Evolutionary conservation across 495 filamentous ascomycete species (phyloP).

Genomic region (Usnea hakonensis): DNA sequence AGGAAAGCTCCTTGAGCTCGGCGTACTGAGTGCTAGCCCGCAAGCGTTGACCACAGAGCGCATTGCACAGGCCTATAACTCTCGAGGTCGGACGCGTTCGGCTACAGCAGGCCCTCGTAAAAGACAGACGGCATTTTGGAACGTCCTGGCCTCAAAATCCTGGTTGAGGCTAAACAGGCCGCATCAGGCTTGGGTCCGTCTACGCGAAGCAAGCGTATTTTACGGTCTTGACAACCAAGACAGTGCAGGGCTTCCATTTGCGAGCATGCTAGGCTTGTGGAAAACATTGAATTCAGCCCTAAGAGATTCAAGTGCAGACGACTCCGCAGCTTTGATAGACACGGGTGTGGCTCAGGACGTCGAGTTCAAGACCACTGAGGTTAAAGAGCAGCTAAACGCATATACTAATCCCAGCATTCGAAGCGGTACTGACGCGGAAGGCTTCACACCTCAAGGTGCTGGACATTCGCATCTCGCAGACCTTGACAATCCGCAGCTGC

Average conservation of each 20-base stretch:
- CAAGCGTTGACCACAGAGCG: slow-evolving; percentile 77
- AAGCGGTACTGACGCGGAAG: slow-evolving; percentile 2
- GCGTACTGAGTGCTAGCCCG: slow-evolving; percentile 62
- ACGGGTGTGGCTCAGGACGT: neutral
- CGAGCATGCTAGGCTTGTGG: slow-evolving; percentile 20
- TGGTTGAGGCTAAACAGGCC: slow-evolving; percentile 57
- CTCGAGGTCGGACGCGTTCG: slow-evolving; percentile 55
- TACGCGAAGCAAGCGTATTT: slow-evolving; percentile 13
- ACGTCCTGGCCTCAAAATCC: slow-evolving; percentile 67
- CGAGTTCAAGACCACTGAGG: neutral
- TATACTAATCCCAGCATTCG: neutral
- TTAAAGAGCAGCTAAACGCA: slow-evolving; percentile 5
- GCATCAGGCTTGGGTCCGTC: slow-evolving; percentile 10
- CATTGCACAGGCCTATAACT: slow-evolving; percentile 72
- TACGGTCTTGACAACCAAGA: slow-evolving; percentile 2
- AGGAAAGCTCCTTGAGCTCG: slow-evolving; percentile 66
- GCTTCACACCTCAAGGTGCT: slow-evolving; percentile 13
- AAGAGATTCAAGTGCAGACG: neutral
- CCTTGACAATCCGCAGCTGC: slow-evolving; percentile 26
- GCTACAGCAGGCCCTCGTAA: slow-evolving; percentile 60
- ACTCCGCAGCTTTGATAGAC: neutral
- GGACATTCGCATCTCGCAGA: neutral
- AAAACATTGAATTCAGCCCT: slow-evolving; percentile 5
- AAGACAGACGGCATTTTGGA: slow-evolving; percentile 88
- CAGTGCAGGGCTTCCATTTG: slow-evolving; percentile 10